These are phyloP conservation scores for Lindgomyces ingoldianus DNA, from an alignment of 495 filamentous ascomycete species.

Conservation along the genomic window DNA sequence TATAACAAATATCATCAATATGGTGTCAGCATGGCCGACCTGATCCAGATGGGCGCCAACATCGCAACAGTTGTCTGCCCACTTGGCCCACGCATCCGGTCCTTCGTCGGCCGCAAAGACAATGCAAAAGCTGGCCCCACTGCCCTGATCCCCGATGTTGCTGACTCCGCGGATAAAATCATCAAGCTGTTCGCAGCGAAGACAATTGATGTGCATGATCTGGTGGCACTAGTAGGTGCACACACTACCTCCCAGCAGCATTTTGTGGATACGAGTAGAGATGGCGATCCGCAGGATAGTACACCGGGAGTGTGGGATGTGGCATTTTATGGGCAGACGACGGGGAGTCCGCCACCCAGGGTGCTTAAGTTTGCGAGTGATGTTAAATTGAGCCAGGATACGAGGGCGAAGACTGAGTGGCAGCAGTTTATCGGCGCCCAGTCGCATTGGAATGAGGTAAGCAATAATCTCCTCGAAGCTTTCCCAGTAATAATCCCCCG, in stretches of 20 bases:
- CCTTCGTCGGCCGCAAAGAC: slow-evolving; percentile 48
- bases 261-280: slow-evolving; percentile 45
- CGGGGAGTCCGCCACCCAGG: slow-evolving; percentile 38
- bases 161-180: slow-evolving; percentile 40
- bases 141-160: slow-evolving; percentile 45
- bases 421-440: slow-evolving; percentile 41
- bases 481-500: no score
- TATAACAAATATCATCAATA: slow-evolving; percentile 36
- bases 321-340: slow-evolving; percentile 51
- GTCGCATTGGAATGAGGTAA: slow-evolving; percentile 46
- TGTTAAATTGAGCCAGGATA: slow-evolving; percentile 46
- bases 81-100: slow-evolving; percentile 37
- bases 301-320: slow-evolving; percentile 51
- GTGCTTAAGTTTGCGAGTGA: slow-evolving; percentile 53
- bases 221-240: slow-evolving; percentile 55
- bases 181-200: slow-evolving; percentile 52
- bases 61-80: slow-evolving; percentile 37
- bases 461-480: slow-evolving; percentile 19
- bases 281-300: slow-evolving; percentile 47
- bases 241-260: slow-evolving; percentile 52
- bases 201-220: slow-evolving; percentile 50
- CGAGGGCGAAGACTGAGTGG: slow-evolving; percentile 44
- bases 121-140: slow-evolving; percentile 36
- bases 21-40: slow-evolving; percentile 38
- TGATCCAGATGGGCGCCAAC: slow-evolving; percentile 40